Percentiles rank a stretch among this genome's conserved stretches.
phyloP scores from a whole-genome alignment of 2,329 filamentous ascomycete genomes.

The Neonectria neomacrospora region DNA sequence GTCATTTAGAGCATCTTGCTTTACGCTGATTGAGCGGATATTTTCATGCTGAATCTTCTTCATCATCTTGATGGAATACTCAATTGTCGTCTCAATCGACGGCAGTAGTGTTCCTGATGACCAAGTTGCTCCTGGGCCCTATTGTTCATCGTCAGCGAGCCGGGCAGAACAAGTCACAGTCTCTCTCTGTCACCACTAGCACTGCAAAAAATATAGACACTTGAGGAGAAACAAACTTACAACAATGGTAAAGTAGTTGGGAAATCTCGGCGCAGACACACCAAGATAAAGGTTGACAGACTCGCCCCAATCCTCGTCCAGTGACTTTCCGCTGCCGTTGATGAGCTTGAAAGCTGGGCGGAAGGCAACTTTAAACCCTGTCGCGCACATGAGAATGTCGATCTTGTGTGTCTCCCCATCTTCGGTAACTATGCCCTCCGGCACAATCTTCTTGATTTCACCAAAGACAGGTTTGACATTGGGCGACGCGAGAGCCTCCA shows the following conservation, averaged over 20 bases:
- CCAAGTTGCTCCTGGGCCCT: constrained; percentile 55
- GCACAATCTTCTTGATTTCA: constrained; percentile 50
- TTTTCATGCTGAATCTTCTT: constrained; percentile 52
- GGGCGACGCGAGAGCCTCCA: constrained; percentile 54
- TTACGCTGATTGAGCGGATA: constrained; percentile 50
- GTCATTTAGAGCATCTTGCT: constrained; percentile 48
- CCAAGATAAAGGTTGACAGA: constrained; percentile 58
- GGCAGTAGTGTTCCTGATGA: constrained; percentile 56
- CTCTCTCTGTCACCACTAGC: neutral
- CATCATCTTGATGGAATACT: constrained; percentile 53
- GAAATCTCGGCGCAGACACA: constrained; percentile 57
- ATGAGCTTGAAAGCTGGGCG: constrained; percentile 56
- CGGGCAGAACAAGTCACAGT: neutral
- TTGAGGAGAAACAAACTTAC: constrained; percentile 17
- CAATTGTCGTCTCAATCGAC: constrained; percentile 56
- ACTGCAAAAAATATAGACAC: neutral
- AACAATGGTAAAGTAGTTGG: constrained; percentile 56
- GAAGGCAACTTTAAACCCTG: constrained; percentile 54
- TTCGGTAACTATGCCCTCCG: constrained; percentile 45
- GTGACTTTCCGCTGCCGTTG: constrained; percentile 48
- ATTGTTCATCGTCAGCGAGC: neutral
- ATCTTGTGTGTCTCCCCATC: constrained; percentile 46
- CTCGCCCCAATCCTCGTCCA: constrained; percentile 57
- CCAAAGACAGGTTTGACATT: constrained; percentile 58
- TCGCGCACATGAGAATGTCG: constrained; percentile 53